Evolutionary conservation across 257 asterid species (phyloP), one percentile per base, ranked within the genome.

Genomic region (Salvia splendens): DNA sequence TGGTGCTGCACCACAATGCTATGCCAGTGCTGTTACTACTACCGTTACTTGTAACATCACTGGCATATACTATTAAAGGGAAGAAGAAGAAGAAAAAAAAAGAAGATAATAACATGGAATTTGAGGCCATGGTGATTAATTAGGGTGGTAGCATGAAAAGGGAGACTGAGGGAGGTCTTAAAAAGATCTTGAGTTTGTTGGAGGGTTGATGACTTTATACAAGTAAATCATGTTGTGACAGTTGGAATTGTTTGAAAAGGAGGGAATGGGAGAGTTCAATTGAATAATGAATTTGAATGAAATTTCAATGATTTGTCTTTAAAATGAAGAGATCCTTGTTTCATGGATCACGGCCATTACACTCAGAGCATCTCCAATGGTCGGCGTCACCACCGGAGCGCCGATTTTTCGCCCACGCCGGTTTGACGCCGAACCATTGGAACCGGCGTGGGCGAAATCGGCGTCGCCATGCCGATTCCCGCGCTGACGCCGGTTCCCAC

Each of bases 321-420:
- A 75, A 68, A 72, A 68, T 61, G 74, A 78, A 59, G 84, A 85
- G 96, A 89, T 89, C 96, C 96, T 86, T 85, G 92, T 85, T 85
- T 87, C 79, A 72, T 75, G 96, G 96, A 87, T 89, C 88, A 76
- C 82, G 78, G 79, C 76, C 70, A 76, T 78, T 79, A 43, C 83
- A 89, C 86, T 78, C n/a, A n/a, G n/a, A n/a, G n/a, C n/a, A n/a
- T n/a, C n/a, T n/a, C n/a, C n/a, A n/a, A n/a, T n/a, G n/a, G n/a
- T n/a, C n/a, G n/a, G n/a, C n/a, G n/a, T n/a, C n/a, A n/a, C n/a
- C n/a, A n/a, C n/a, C n/a, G n/a, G n/a, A n/a, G n/a, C n/a, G n/a
- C n/a, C n/a, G n/a, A n/a, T n/a, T n/a, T n/a, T n/a, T n/a, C n/a
- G n/a, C n/a, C n/a, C n/a, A n/a, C n/a, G n/a, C n/a, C n/a, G n/a